Percentiles rank a stretch among this genome's conserved stretches.
Conservation (phyloP, 164 flowering plant species). For the Kalanchoe fedtschenkoi region DNA sequence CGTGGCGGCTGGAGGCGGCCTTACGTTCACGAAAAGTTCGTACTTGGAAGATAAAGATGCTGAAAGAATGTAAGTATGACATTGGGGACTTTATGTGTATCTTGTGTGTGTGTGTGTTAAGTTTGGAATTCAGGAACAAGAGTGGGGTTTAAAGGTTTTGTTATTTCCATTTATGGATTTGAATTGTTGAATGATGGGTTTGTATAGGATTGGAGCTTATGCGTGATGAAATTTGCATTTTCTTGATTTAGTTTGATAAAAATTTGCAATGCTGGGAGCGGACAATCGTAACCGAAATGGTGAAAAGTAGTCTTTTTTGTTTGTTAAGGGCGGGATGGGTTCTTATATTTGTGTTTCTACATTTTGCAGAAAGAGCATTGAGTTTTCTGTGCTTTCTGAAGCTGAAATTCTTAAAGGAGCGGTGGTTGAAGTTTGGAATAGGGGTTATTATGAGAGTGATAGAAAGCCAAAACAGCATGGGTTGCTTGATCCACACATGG, state of each 20-base stretch:
- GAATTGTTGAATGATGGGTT: neutral
- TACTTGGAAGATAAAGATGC: slow-evolving; percentile 1
- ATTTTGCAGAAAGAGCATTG: slow-evolving; percentile 33
- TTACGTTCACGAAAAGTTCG: neutral
- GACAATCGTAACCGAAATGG: too few species aligned
- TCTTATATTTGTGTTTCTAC: neutral
- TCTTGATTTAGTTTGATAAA: too few species aligned
- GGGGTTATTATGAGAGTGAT: slow-evolving; percentile 18
- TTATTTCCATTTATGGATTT: neutral
- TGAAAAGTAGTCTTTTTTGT: neutral
- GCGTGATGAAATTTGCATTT: neutral
- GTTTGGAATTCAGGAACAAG: too few species aligned
- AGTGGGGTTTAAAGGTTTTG: too few species aligned
- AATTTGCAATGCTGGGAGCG: neutral
- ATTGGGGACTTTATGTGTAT: neutral
- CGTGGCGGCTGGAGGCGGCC: neutral
- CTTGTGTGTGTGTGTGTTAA: too few species aligned
- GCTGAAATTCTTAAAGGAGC: slow-evolving; percentile 33
- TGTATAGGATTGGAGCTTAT: neutral
- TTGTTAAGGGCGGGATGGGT: neutral
- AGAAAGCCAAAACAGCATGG: slow-evolving; percentile 28
- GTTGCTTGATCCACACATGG: slow-evolving; percentile 45
- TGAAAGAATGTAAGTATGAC: neutral
- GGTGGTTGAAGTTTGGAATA: slow-evolving; percentile 31
- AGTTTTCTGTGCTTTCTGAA: slow-evolving; percentile 34